Base-by-base conservation (phyloP, 2,329 filamentous ascomycete genomes). In the Fusarium annulatum region DNA sequence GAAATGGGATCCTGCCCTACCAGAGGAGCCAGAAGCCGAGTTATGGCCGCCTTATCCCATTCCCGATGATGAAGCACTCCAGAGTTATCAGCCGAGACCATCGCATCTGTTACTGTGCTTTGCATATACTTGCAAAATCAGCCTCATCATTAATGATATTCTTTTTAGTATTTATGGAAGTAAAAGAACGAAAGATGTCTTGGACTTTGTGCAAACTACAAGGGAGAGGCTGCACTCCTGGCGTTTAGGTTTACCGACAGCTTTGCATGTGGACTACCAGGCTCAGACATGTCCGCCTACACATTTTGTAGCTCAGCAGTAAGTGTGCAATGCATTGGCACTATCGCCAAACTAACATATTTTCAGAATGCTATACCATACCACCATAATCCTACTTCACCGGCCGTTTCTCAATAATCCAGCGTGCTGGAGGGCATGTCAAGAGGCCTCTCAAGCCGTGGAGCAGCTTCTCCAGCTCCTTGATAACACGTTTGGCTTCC, bases 301-400 rank as follows among this genome's bases (percentile, higher is more conserved):
- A 28, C 60, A 63, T 9, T 46, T 63, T 1, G 60, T 63, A 11
- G 60, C 60, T 1, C 60, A 63, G 7, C 60, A 63, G 60, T 62
- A 19, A 60, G 60, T 26, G 4, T 21, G 11, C 4, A 23, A 12
- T 5, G 2, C 23, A 14, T n/a, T 15, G 6, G 3, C 3, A 9
- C 16, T 3, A 16, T 16, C 9, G 9, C 1, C 4, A 5, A 12
- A 7, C 33, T 60, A 34, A 60, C 23, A 21, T 6, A 4, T 16
- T 1, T 16, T 1, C 9, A 62, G 60, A 12, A 59, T 63, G 60
- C 6, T 63, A 1, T 60, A 63, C 7, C 53, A 63, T 7, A 63
- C 60, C 1, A 63, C 60, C 0, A 41, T 60, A 12, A 63, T 63
- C 3, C 42, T 63, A 6, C 41, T 63, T 2, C 60, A 63, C 2